Evolutionary conservation across 352 stramenopile genomes (phyloP), one percentile per base, ranked within the genome.

Genomic region (Blastocystis sp.): DNA sequence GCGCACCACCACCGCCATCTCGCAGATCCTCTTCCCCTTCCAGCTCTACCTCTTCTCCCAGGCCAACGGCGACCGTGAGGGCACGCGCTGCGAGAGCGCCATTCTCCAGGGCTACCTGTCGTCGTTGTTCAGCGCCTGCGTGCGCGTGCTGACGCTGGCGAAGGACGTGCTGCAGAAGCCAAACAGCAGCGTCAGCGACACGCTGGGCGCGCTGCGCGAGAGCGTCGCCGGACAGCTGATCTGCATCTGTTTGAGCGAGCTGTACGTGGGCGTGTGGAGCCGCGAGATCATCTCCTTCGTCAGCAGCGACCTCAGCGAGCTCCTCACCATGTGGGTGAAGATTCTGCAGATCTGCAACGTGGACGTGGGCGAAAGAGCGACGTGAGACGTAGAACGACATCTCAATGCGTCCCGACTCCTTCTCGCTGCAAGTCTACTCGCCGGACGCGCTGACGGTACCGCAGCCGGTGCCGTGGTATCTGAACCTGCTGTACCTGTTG

Each of bases 11-110:
- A 76, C 21, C 3, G 75, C 75, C 3, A 57, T 72, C 38, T 56
- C 69, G 8, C 18, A 85, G 9, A 46, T 85, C 14, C 63, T 85
- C 14, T 76, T 85, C 51, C 75, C 75, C 29, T 85, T 49, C 32
- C 75, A 85, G 40, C 69, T 85, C 57, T 85, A 85, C 18, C 42
- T 72, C 36, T 85, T 85, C 32, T 76, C 57, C 3, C 75, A 85
- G 27, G 75, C 63, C 8, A 44, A 76, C 14, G 75, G 75, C 21
- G 75, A 85, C 27, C 14, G 3, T 2, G 29, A 49, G 16, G 75
- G 24, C 27, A 8, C 34, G n/a, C 75, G 75, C 0, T 57, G 40
- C 40, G 75, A 85, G 42, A 85, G 48, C n/a, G 40, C 40, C 18
- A 72, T 85, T 54, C 40, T 85, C 32, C 57, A 76, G 63, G 46